phyloP scores from a whole-genome alignment of 2,329 filamentous ascomycete species.

The Didymellaceae sp. region DNA sequence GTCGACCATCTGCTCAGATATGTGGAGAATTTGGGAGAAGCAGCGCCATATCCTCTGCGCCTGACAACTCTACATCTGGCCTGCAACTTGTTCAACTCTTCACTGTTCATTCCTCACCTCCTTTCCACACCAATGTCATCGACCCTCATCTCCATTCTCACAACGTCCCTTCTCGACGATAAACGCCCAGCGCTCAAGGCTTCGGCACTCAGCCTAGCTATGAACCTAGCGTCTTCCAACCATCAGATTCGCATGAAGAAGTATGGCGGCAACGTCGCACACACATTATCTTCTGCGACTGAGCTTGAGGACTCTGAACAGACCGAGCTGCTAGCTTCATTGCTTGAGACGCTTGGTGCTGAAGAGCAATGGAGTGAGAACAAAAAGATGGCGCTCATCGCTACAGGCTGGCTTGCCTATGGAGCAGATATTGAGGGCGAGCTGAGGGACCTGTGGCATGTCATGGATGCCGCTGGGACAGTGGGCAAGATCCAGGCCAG shows the following conservation, averaged over 20 bases:
- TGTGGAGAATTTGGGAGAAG: conserved; percentile 60
- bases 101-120: conserved; percentile 71
- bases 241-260: conserved; percentile 68
- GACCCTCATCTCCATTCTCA: conserved; percentile 71
- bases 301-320: conserved; percentile 72
- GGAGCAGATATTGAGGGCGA: conserved; percentile 73
- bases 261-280: conserved; percentile 38
- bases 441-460: conserved; percentile 77
- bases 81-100: conserved; percentile 83
- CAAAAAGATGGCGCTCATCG: conserved; percentile 76
- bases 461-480: conserved; percentile 74
- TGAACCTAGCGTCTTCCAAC: conserved; percentile 78
- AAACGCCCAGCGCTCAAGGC: conserved; percentile 76
- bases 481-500: conserved; percentile 52
- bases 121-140: conserved; percentile 59
- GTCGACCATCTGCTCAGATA: conserved; percentile 64
- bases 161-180: conserved; percentile 79
- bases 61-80: conserved; percentile 82
- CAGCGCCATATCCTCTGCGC: conserved; percentile 79
- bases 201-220: conserved; percentile 80
- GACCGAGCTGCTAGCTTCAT: conserved; percentile 79
- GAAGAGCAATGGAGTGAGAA: conserved; percentile 67
- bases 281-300: conserved; percentile 21
- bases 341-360: conserved; percentile 72
- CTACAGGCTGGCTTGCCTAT: conserved; percentile 78